Base-by-base conservation (phyloP, 2,329 filamentous ascomycete species). In the Coniochaeta sp. region DNA sequence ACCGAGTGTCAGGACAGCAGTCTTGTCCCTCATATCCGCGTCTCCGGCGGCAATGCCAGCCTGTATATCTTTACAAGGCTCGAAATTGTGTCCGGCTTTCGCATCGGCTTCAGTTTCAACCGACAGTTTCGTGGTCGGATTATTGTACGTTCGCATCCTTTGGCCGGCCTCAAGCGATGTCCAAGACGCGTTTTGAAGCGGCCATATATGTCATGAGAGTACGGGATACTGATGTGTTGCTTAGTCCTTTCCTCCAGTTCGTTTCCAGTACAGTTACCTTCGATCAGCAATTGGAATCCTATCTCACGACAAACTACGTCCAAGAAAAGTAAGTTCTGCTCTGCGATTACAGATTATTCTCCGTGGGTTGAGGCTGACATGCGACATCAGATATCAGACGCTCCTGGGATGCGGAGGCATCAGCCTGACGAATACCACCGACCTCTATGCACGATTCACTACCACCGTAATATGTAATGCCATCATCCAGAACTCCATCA, bases 381-480 rank as follows among this genome's bases (percentile, higher is more conserved):
- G 26, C 28, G 7, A 8, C 5, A 47, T 55, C 63, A 97, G 92
- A 74, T 99, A 92, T 70, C 78, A 88, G 66, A 76, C 79, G 50
- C 75, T 90, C 47, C 80, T 99, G 57, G 92, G 92, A 52, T 99
- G 94, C 67, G 77, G 80, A 47, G 79, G 81, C 56, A 76, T 96
- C 61, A 82, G 94, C 63, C 78, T 91, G 52, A 82, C 82, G 52
- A 88, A 95, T 65, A 86, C 90, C 4, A 86, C 82, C 59, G 79
- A 87, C 62, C 81, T 91, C 63, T 99, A 99, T 70, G 92, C 94
- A 48, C 86, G 94, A 61, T 99, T 92, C 71, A 95, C 92, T 5
- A 94, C 84, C 46, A 94, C 88, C 55, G 86, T 95, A 57, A 79
- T 99, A 57, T 99, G 94, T 78, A 97, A 95, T 75, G 81, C 89